Percentiles rank a stretch among this genome's conserved stretches.
phyloP scores from a whole-genome alignment of 1,284 basidiomycete species.

The Moesziomyces parantarcticus region DNA sequence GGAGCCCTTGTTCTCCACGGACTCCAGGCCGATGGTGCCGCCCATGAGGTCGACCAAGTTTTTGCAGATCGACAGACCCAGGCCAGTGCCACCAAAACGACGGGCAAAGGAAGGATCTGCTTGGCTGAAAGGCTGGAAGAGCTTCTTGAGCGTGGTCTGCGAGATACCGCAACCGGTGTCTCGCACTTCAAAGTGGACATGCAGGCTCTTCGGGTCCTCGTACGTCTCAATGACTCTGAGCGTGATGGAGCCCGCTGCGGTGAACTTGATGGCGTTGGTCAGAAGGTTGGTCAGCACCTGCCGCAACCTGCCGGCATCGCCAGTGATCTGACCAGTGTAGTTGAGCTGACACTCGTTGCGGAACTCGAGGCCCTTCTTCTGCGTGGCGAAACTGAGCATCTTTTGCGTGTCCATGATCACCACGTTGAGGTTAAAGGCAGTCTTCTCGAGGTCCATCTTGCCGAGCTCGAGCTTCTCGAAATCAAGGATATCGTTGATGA shows the following conservation, averaged over 20 bases:
- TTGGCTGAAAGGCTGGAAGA: slow-evolving; percentile 68
- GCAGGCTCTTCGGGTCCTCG: slow-evolving; percentile 55
- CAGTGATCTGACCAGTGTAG: slow-evolving; percentile 58
- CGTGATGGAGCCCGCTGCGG: slow-evolving; percentile 64
- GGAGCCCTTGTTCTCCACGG: slow-evolving; percentile 62
- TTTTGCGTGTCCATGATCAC: slow-evolving; percentile 65
- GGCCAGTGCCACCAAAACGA: slow-evolving; percentile 62
- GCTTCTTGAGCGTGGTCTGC: slow-evolving; percentile 56
- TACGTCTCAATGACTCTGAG: slow-evolving; percentile 57
- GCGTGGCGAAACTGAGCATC: slow-evolving; percentile 66
- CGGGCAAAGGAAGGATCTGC: slow-evolving; percentile 63
- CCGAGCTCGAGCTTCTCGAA: slow-evolving; percentile 70
- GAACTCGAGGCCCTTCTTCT: slow-evolving; percentile 67
- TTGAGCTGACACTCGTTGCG: slow-evolving; percentile 57
- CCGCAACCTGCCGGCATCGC: slow-evolving; percentile 59
- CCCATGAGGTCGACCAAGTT: slow-evolving; percentile 62
- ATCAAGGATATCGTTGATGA: slow-evolving; percentile 71
- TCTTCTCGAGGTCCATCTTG: slow-evolving; percentile 69
- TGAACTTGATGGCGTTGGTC: slow-evolving; percentile 69
- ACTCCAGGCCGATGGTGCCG: slow-evolving; percentile 61
- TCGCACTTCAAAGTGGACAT: slow-evolving; percentile 63
- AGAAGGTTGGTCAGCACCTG: slow-evolving; percentile 69
- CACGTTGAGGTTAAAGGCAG: slow-evolving; percentile 69
- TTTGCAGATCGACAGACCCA: slow-evolving; percentile 62
- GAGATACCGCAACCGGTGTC: slow-evolving; percentile 69